phyloP scores from a whole-genome alignment of 1,284 basidiomycete genomes.

The Irpex sp. region DNA sequence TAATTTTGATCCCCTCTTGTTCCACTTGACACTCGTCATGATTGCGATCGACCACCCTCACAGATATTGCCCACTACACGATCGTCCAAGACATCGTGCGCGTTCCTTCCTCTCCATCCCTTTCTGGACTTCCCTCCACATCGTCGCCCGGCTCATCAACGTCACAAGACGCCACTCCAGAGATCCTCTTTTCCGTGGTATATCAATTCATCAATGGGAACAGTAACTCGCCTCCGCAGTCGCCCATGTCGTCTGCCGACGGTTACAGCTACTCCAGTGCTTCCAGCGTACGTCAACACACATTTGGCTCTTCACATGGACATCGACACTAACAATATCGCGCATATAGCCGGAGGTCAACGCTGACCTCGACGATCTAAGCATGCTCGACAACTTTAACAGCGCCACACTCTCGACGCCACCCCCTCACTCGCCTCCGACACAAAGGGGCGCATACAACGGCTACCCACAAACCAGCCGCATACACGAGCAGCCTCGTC shows the following conservation, averaged over 20 bases:
- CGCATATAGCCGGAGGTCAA: constrained; percentile 14
- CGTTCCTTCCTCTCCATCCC: constrained; percentile 23
- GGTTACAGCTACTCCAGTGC: constrained; percentile 1
- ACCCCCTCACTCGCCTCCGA: background rate
- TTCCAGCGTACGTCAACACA: constrained; percentile 10
- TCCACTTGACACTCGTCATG: background rate
- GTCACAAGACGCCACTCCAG: constrained; percentile 16
- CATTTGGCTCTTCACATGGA: constrained; percentile 9
- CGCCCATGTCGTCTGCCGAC: background rate
- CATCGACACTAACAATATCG: background rate
- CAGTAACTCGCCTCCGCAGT: background rate
- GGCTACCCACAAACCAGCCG: constrained; percentile 10
- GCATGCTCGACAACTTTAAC: constrained; percentile 15
- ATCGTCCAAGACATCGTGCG: constrained; percentile 50
- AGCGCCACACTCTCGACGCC: background rate
- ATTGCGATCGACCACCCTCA: background rate
- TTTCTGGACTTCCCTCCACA: constrained; percentile 13
- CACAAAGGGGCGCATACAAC: background rate
- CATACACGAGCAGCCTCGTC: constrained; percentile 2
- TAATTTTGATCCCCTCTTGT: constrained; percentile 2
- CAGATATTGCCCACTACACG: constrained; percentile 57
- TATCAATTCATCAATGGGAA: background rate
- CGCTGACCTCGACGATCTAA: constrained; percentile 18
- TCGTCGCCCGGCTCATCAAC: background rate
- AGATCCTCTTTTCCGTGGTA: background rate